phyloP scores from a whole-genome alignment of 495 filamentous ascomycete genomes.

The Aspergillus biplanus region DNA sequence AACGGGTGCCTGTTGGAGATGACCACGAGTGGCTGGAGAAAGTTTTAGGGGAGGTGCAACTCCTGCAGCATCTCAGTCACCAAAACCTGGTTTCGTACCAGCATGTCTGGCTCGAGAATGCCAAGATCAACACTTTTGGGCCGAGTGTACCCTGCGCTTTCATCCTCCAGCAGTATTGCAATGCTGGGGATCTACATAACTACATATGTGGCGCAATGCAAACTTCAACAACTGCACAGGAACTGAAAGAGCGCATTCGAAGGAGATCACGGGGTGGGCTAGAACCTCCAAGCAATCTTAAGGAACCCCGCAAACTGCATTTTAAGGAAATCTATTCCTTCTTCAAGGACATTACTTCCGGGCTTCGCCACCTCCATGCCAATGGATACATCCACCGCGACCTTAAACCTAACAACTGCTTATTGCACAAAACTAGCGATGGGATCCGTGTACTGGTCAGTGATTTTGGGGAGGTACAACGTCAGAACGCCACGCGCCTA shows the following conservation, averaged over 20 bases:
- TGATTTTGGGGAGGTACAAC: constrained; percentile 95
- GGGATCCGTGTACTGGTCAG: constrained; percentile 83
- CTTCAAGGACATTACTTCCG: constrained; percentile 93
- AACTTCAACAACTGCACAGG: constrained; percentile 67
- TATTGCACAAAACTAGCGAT: constrained; percentile 75
- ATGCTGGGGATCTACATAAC: constrained; percentile 86
- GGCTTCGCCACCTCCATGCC: constrained; percentile 86
- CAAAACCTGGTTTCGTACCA: constrained; percentile 96
- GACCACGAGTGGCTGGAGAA: constrained; percentile 96
- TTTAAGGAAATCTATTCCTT: constrained; percentile 96
- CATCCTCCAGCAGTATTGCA: constrained; percentile 97
- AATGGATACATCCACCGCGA: constrained; percentile 96
- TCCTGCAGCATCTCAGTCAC: constrained; percentile 88
- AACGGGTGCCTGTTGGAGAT: constrained; percentile 92
- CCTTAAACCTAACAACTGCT: constrained; percentile 93
- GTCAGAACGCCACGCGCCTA: constrained; percentile 73
- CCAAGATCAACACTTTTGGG: constrained; percentile 78
- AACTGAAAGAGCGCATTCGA: constrained; percentile 84
- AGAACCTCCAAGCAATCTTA: constrained; percentile 52
- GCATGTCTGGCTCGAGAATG: constrained; percentile 95
- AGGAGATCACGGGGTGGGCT: constrained; percentile 69
- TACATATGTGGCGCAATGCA: constrained; percentile 75
- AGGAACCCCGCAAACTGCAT: constrained; percentile 65
- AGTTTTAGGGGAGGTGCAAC: constrained; percentile 87
- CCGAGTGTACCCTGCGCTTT: constrained; percentile 94